phyloP scores from a whole-genome alignment of 2,329 filamentous ascomycete species.

The Daldinia sp. region DNA sequence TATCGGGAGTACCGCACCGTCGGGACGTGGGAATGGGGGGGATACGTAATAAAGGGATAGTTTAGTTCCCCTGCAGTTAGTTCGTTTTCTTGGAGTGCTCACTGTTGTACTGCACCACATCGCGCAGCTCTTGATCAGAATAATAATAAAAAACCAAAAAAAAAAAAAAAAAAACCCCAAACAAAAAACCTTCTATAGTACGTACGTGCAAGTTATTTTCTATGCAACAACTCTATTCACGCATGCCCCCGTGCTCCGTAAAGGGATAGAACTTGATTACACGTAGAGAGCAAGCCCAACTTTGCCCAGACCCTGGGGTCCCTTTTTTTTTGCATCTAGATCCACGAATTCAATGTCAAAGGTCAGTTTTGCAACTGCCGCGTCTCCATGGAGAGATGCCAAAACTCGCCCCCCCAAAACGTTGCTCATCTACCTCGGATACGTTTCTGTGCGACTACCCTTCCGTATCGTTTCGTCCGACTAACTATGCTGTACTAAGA shows the following conservation, averaged over 20 bases:
- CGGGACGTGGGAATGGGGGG: too few species aligned
- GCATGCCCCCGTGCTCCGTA: neutral
- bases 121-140: too few species aligned
- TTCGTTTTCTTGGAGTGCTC: too few species aligned
- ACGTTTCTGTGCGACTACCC: conserved; percentile 18
- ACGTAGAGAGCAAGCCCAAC: conserved; percentile 16
- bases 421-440: conserved; percentile 10
- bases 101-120: neutral
- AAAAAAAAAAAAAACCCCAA: neutral
- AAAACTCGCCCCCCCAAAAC: conserved; percentile 9
- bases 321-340: conserved; percentile 23
- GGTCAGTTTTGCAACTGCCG: conserved; percentile 8
- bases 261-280: conserved; percentile 14
- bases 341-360: conserved; percentile 17
- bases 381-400: conserved; percentile 12
- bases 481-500: conserved; percentile 18
- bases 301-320: conserved; percentile 20
- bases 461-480: conserved; percentile 16
- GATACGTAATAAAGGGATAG: too few species aligned
- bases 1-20: too few species aligned
- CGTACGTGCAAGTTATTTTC: neutral
- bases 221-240: neutral
- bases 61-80: too few species aligned
- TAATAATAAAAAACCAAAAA: neutral
- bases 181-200: neutral